Evolutionary conservation across 192 early-diverging fungal species (phyloP).

Genomic region (Linnemannia exigua): DNA sequence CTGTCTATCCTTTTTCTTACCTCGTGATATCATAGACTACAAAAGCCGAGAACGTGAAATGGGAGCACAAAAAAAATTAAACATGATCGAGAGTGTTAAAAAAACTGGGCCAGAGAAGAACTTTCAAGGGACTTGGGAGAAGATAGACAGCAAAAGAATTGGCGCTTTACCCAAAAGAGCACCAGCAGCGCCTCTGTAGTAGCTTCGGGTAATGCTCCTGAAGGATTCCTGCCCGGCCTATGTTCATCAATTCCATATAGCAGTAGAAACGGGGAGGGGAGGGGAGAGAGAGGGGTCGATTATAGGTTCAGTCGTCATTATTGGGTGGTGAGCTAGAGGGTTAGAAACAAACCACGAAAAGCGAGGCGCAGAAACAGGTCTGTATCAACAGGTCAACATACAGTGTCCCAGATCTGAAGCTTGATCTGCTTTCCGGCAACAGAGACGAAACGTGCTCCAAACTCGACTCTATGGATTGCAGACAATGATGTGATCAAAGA

Average conservation of each 20-base stretch:
- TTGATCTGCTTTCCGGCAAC: constrained; percentile 89
- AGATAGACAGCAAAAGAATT: neutral
- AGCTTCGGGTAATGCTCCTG: constrained; percentile 87
- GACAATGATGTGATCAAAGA: neutral
- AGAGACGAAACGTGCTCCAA: constrained; percentile 83
- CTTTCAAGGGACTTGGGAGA: neutral
- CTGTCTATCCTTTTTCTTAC: constrained; percentile 38
- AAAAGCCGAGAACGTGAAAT: neutral
- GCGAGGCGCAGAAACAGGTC: neutral
- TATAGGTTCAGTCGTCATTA: neutral
- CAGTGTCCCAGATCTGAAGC: constrained; percentile 97
- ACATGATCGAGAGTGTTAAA: constrained; percentile 16
- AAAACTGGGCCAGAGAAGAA: neutral
- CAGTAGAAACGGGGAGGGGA: constrained; percentile 52
- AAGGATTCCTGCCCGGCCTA: constrained; percentile 89
- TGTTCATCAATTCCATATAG: constrained; percentile 17
- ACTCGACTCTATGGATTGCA: constrained; percentile 71
- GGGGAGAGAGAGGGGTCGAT: constrained; percentile 17
- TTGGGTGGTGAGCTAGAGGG: neutral
- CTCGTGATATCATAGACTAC: constrained; percentile 88
- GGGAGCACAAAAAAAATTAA: constrained; percentile 19
- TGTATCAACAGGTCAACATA: constrained; percentile 50
- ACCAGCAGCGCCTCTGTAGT: constrained; percentile 86
- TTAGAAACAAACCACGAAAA: too few relatives aligned
- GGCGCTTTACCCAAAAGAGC: constrained; percentile 72